Base-by-base conservation (phyloP, 1,139 yeast genomes). In the Geotrichum carabidarum region DNA sequence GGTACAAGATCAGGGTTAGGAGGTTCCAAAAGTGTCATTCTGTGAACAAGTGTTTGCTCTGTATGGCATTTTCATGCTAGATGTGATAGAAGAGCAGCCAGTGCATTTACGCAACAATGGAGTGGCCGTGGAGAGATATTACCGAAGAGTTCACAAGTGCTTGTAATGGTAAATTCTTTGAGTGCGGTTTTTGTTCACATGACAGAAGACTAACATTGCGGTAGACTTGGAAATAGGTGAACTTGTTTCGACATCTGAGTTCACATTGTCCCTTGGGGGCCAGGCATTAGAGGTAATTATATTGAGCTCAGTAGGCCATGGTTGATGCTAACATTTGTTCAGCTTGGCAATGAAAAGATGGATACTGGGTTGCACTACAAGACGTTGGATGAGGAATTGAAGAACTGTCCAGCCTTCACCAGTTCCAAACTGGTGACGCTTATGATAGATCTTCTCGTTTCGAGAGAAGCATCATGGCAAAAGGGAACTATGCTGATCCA, bases 391-490 rank as follows among this genome's bases (percentile, higher is more conserved):
- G 59, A 59, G 8, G 68, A 68, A 38, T 54, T 70, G 38, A 59
- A 40, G 6, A 48, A 48, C 9, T 56, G 60, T 12, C 68, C 70
- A 6, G 53, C 40, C 22, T 54, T 68, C 17, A 60, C 59, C n/a
- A 36, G 61, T 1, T 60, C 65, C 1, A 51, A 57, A 12, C 63
- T 64, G 35, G 62, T 63, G 3, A 37, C 58, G 4, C 60, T 57
- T 43, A 49, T 73, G 15, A 60, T 68, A 44, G 75, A 73, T 55
- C 59, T 62, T 44, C 57, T 72, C 17, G 48, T 65, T 30, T 58
- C 67, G 1, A 58, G 68, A 37, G 74, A 71, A 50, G 62, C 68
- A 62, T 61, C 72, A 1, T 73, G 76, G 76, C 73, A 68, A 40
- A 50, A 58, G 8, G 76, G 76, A 11, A 57, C 68, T 14, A 65